Base-by-base conservation (phyloP, 768 basidiomycete genomes). In the Tricholoma hemisulphureum region DNA sequence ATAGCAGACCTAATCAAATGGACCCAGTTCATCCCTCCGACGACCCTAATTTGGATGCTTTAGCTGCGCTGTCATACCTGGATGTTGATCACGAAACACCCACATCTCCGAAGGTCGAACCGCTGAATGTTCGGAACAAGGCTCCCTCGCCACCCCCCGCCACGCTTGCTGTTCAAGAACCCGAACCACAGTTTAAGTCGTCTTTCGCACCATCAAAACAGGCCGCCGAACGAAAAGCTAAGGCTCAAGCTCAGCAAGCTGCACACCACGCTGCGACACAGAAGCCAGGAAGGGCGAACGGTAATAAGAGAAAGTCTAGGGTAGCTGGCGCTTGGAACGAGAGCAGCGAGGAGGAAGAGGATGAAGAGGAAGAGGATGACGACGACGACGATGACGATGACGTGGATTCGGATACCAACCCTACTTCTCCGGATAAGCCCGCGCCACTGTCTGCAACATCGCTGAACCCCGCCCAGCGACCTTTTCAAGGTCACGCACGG, bases 151-250 rank as follows among this genome's bases (percentile, higher is more conserved):
- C 65, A n/a, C 55, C 65, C 29, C 63, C 67, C 11, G 60, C 66
- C 26, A 63, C 61, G 37, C 69, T 69, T 54, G 69, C 53, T 54
- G 45, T 55, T 5, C 49, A 55, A 20, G 63, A 63, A 23, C 28
- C 62, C 31, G 58, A 51, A 8, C 53, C 72, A 1, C 82, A 83
- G 54, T 89, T 82, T 74, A 86, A 85, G 53, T 95, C 94, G 0
- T 94, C 95, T 3, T 98, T 98, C 68, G 91, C 93, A 0, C 88
- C 88, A 2, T 91, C 89, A 16, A 89, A 83, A 65, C 85, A 88
- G 61, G 93, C 93, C 35, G 84, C 85, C 20, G 88, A 98, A 67
- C 82, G 96, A 53, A 89, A 90, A 64, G 89, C 91, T 7, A 91
- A 89, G 67, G 80, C 83, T 13, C 87, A 95, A 66, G 92, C 89